Percentiles rank a stretch among this genome's conserved stretches.
Evolutionary conservation across 2,329 filamentous ascomycete species (phyloP).

Genomic region (Aureobasidium subglaciale): DNA sequence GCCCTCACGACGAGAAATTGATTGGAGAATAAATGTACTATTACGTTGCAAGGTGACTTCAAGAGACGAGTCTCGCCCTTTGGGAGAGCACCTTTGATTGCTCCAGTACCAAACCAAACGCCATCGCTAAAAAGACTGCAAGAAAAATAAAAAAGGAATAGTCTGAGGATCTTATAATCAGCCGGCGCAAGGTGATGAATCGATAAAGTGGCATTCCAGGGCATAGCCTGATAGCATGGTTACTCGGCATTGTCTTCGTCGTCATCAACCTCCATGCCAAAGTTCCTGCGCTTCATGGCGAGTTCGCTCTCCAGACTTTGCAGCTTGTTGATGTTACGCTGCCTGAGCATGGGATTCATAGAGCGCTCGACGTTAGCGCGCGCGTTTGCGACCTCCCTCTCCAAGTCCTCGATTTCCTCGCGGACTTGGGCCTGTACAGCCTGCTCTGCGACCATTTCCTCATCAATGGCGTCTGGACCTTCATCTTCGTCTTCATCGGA

Average conservation of each 20-base stretch:
- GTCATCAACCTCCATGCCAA: constrained; percentile 30
- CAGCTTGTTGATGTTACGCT: constrained; percentile 43
- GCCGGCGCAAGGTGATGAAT: not conserved
- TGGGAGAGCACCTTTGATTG: too few relatives aligned
- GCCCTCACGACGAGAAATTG: too few relatives aligned
- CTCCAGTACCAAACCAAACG: not conserved
- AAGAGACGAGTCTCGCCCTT: not conserved
- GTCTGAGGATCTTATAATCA: too few relatives aligned
- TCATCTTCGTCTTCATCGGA: constrained; percentile 29
- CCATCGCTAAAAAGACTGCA: constrained; percentile 6
- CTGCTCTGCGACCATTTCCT: constrained; percentile 44
- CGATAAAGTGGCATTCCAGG: too few relatives aligned
- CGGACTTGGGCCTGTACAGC: constrained; percentile 41
- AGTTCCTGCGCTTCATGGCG: constrained; percentile 44
- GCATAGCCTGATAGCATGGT: not conserved
- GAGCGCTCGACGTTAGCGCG: constrained; percentile 33
- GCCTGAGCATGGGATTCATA: constrained; percentile 43
- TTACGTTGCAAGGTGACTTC: not conserved
- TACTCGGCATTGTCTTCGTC: constrained; percentile 16
- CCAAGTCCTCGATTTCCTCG: constrained; percentile 50
- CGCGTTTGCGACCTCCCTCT: constrained; percentile 42
- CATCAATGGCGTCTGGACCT: constrained; percentile 39
- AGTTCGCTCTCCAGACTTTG: constrained; percentile 47
- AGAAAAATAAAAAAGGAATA: not conserved
- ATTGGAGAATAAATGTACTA: not conserved